These are phyloP conservation scores for Aspergillus ruber DNA, from an alignment of 2,329 filamentous ascomycete species.

Conservation along the genomic window DNA sequence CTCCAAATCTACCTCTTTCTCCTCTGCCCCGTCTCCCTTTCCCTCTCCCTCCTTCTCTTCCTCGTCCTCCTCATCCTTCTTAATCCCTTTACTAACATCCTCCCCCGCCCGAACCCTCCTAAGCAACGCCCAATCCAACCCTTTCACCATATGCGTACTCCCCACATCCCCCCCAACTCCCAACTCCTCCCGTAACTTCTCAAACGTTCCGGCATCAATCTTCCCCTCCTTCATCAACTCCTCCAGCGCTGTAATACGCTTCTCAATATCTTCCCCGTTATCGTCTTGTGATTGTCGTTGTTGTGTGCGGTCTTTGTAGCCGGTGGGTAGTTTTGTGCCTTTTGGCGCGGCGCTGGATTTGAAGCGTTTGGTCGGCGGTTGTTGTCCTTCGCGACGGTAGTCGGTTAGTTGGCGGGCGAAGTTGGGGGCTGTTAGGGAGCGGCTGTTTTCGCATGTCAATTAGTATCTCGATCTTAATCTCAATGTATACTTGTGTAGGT, in stretches of 20 bases:
- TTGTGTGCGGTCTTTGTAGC: slow-evolving; percentile 78
- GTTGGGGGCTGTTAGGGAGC: slow-evolving; percentile 60
- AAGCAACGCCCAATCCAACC: slow-evolving; percentile 73
- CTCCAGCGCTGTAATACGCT: slow-evolving; percentile 70
- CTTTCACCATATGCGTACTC: slow-evolving; percentile 85
- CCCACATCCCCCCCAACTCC: slow-evolving; percentile 68
- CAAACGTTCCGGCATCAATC: slow-evolving; percentile 73
- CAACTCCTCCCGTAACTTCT: slow-evolving; percentile 67
- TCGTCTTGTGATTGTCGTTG: slow-evolving; percentile 48
- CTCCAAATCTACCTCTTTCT: slow-evolving; percentile 52
- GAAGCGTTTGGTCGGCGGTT: slow-evolving; percentile 64
- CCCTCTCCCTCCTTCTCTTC: slow-evolving; percentile 17
- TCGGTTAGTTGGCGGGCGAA: slow-evolving; percentile 83
- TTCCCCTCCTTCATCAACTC: slow-evolving; percentile 75
- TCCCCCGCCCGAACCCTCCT: slow-evolving; percentile 40
- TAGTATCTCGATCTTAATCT: slow-evolving; percentile 1
- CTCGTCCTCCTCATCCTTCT: slow-evolving; percentile 23
- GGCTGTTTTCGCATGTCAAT: slow-evolving; percentile 40
- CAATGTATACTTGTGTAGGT: slow-evolving; percentile 3
- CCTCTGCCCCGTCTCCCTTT: slow-evolving; percentile 55
- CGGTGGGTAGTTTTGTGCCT: slow-evolving; percentile 69
- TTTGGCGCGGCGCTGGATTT: slow-evolving; percentile 70
- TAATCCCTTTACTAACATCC: slow-evolving; percentile 44
- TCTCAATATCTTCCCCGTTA: slow-evolving; percentile 50
- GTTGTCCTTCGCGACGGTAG: slow-evolving; percentile 49